Conservation (phyloP, 352 stramenopile species). For the Pythium folliculosum region DNA sequence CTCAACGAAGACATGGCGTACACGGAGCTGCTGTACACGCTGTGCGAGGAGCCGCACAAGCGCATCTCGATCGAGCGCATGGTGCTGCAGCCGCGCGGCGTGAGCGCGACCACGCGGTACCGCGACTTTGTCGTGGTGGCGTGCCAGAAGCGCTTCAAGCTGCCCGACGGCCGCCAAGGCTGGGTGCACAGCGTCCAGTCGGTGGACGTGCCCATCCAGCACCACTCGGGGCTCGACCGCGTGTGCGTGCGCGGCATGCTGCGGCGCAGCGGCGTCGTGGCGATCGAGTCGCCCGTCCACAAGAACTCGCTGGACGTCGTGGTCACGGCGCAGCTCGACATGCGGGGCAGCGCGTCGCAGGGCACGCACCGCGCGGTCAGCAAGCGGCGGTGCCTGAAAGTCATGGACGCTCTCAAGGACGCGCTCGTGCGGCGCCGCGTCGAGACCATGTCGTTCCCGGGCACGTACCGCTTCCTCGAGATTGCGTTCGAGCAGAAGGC, state of each 20-base stretch:
- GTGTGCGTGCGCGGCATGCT: constrained; percentile 37
- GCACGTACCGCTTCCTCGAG: constrained; percentile 11
- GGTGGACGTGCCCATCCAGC: constrained; percentile 6
- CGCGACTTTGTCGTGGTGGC: constrained; percentile 49
- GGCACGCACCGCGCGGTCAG: constrained; percentile 12
- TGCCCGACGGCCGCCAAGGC: constrained; percentile 13
- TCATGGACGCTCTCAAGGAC: not conserved
- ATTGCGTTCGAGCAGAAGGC: constrained; percentile 21
- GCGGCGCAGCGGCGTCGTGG: constrained; percentile 42
- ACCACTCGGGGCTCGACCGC: not conserved
- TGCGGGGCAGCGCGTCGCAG: constrained; percentile 31
- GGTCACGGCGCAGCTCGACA: constrained; percentile 31
- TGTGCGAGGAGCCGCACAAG: constrained; percentile 32
- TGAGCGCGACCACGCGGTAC: constrained; percentile 24
- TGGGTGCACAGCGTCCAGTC: constrained; percentile 29
- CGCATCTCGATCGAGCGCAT: constrained; percentile 40
- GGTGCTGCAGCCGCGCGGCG: constrained; percentile 29
- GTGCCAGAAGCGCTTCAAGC: constrained; percentile 37
- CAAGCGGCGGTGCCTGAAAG: constrained; percentile 8
- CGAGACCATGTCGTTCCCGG: constrained; percentile 14
- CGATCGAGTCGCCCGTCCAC: constrained; percentile 31
- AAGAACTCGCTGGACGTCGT: constrained; percentile 33
- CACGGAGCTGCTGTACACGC: constrained; percentile 27
- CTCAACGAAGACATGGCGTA: constrained; percentile 21
- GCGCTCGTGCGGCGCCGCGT: constrained; percentile 11